Percentiles rank a stretch among this genome's conserved stretches.
Conservation (phyloP, 2,329 filamentous ascomycete genomes). For the Neocatenulostroma microsporum region DNA sequence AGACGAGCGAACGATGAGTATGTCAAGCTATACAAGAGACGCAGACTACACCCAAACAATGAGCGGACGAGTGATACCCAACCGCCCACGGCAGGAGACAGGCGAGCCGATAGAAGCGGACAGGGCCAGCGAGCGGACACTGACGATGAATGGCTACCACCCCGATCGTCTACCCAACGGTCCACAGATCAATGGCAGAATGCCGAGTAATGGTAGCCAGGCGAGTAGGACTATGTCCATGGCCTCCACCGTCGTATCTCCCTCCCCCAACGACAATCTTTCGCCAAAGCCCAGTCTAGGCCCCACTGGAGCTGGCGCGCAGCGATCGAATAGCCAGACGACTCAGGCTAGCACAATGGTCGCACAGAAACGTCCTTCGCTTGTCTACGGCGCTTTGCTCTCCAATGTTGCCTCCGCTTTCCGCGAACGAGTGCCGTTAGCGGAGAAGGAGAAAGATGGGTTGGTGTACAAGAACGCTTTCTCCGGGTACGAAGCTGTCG, state of each 20-base stretch:
- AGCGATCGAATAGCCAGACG: slow-evolving; percentile 33
- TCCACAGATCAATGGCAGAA: slow-evolving; percentile 14
- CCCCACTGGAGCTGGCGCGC: slow-evolving; percentile 10
- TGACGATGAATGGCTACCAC: slow-evolving; percentile 26
- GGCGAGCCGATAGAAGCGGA: slow-evolving; percentile 27
- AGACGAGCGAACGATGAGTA: slow-evolving; percentile 90
- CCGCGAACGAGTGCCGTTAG: slow-evolving; percentile 74
- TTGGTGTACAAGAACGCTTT: slow-evolving; percentile 96
- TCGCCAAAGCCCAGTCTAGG: not conserved
- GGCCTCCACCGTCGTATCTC: slow-evolving; percentile 69
- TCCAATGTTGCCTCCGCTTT: slow-evolving; percentile 93
- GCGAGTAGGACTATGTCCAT: slow-evolving; percentile 76
- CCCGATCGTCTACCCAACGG: slow-evolving; percentile 20
- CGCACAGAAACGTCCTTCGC: slow-evolving; percentile 62
- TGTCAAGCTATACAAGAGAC: slow-evolving; percentile 75
- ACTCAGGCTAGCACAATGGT: slow-evolving; percentile 37
- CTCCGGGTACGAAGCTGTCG: slow-evolving; percentile 89
- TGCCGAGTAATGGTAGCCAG: slow-evolving; percentile 25
- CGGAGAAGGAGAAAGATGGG: slow-evolving; percentile 91
- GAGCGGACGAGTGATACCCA: slow-evolving; percentile 85
- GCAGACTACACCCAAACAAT: slow-evolving; percentile 77
- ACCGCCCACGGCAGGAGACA: slow-evolving; percentile 35
- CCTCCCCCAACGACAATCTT: slow-evolving; percentile 5
- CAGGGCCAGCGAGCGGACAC: slow-evolving; percentile 15
- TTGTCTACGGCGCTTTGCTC: slow-evolving; percentile 88